Evolutionary conservation across 768 basidiomycete genomes (phyloP).

Genomic region (Calocybe cyanea): DNA sequence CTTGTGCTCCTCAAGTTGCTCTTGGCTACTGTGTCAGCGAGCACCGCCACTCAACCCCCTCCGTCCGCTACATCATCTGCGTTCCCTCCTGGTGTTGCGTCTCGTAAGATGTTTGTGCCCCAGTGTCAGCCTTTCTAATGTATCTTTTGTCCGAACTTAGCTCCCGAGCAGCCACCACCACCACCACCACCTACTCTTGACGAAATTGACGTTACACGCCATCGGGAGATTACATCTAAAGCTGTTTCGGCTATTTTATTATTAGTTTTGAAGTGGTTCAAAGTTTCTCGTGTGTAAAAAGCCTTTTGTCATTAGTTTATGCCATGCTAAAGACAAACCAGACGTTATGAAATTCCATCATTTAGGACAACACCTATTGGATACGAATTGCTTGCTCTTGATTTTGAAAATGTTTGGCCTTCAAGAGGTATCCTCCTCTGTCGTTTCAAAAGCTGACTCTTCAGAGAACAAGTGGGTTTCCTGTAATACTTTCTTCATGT

Average conservation of each 20-base stretch:
- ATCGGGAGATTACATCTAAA: conserved; percentile 97
- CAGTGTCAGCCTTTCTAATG: not conserved
- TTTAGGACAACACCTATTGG: conserved; percentile 90
- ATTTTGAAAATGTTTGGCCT: conserved; percentile 99
- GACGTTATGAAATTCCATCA: conserved; percentile 99
- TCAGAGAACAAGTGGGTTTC: conserved; percentile 71
- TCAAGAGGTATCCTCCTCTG: conserved; percentile 81
- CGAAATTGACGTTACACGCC: conserved; percentile 89
- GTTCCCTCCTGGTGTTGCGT: conserved; percentile 68
- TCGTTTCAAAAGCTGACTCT: conserved; percentile 86
- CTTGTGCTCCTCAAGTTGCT: conserved; percentile 90
- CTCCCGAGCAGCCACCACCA: conserved; percentile 58
- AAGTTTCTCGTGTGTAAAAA: conserved; percentile 83
- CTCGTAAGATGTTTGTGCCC: conserved; percentile 43
- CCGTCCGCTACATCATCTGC: conserved; percentile 65
- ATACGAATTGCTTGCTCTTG: conserved; percentile 90
- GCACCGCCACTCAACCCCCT: conserved; percentile 46
- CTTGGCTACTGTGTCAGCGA: conserved; percentile 88
- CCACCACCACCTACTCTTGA: conserved; percentile 75
- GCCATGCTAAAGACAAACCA: conserved; percentile 25
- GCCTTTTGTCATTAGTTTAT: not conserved
- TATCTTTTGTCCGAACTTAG: conserved; percentile 25
- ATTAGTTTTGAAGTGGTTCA: conserved; percentile 95
- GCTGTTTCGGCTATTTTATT: conserved; percentile 94
- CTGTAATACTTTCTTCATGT: not conserved